Evolutionary conservation across 345 rosid genomes (phyloP).

Genomic region (sweet orange (Citrus sinensis)): DVS_A1.0 CM039163.1:43378001-43378500

Average conservation of each 20-base stretch:
- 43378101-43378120: background rate
- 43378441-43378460: background rate
- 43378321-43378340: background rate
- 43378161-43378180: background rate
- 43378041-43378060: background rate
- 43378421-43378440: background rate
- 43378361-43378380: background rate
- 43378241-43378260: background rate
- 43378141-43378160: slow-evolving; percentile 2
- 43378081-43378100: background rate
- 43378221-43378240: fast-evolving
- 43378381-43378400: background rate
- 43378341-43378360: too few species aligned
- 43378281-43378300: background rate
- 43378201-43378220: background rate
- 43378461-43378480: background rate
- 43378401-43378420: background rate
- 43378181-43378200: too few species aligned
- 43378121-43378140: slow-evolving; percentile 6
- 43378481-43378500: background rate
- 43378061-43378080: background rate
- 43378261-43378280: background rate
- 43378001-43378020: background rate
- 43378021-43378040: background rate
- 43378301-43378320: too few species aligned